Conservation (phyloP, 2,329 filamentous ascomycete species). For the Alternaria postmessia region DNA sequence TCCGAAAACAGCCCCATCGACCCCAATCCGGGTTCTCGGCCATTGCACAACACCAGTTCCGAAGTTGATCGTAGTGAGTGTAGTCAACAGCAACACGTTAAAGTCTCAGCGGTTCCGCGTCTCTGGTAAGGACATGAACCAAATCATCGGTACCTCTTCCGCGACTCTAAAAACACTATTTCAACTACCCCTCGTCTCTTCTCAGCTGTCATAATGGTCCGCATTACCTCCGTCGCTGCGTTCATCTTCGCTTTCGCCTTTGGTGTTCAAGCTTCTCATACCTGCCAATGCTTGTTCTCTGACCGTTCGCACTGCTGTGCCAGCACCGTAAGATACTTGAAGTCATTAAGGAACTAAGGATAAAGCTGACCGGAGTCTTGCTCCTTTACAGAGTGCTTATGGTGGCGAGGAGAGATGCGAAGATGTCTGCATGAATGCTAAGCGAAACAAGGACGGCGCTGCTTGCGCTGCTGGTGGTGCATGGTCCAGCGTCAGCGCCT, state of each 20-base stretch:
- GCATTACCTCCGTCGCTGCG: neutral
- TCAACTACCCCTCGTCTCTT: neutral
- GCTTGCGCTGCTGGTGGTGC: neutral
- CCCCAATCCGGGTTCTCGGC: neutral
- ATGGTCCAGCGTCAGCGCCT: neutral
- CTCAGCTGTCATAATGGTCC: neutral
- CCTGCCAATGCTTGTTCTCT: neutral
- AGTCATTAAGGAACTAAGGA: neutral
- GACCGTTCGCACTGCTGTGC: neutral
- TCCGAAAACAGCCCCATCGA: neutral
- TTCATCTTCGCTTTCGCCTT: neutral
- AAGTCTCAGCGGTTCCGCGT: neutral
- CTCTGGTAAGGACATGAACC: neutral
- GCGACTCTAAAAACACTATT: neutral
- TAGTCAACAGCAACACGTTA: neutral
- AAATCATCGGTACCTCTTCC: neutral
- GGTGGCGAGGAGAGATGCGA: neutral
- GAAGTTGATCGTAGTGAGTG: neutral
- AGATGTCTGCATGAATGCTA: neutral
- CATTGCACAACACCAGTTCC: neutral
- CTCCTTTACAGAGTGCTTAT: neutral
- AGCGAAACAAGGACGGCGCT: neutral
- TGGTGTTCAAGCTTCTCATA: slow-evolving; percentile 2
- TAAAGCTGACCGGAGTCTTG: neutral
- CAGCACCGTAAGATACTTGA: neutral